Conservation (phyloP, 176 grass and related monocot species). For the Thinopyrum elongatum region DNA sequence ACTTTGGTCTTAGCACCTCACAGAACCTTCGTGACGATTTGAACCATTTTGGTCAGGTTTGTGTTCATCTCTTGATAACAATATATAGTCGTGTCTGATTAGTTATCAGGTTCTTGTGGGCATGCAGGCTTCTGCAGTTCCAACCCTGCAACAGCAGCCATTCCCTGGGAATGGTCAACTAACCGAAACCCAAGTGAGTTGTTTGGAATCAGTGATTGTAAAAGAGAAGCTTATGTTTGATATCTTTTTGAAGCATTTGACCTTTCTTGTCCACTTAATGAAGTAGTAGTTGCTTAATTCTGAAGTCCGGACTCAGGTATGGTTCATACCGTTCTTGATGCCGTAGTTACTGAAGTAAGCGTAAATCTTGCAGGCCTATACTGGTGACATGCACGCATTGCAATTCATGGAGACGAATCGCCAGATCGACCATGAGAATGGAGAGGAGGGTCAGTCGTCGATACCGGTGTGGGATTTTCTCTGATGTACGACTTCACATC, state of each 20-base stretch:
- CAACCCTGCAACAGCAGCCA: constrained; percentile 55
- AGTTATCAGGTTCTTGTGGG: constrained; percentile 18
- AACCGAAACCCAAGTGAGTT: constrained; percentile 53
- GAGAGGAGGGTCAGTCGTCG: constrained; percentile 65
- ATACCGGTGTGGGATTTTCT: constrained; percentile 97
- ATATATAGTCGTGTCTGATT: constrained; percentile 6
- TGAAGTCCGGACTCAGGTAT: background rate
- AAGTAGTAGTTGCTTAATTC: background rate
- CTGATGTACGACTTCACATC: constrained; percentile 9
- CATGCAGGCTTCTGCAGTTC: constrained; percentile 46
- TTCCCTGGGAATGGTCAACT: constrained; percentile 57
- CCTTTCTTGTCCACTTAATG: background rate
- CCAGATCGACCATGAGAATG: constrained; percentile 45
- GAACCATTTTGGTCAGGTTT: constrained; percentile 80
- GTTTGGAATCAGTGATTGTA: background rate
- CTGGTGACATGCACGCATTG: constrained; percentile 61
- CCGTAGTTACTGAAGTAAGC: background rate
- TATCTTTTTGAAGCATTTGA: background rate
- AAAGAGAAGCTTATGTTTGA: background rate
- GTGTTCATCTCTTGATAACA: constrained; percentile 13
- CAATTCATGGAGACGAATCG: constrained; percentile 62
- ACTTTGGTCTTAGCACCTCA: constrained; percentile 54
- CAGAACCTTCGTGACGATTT: constrained; percentile 56
- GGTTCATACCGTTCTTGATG: background rate
- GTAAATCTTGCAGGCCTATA: constrained; percentile 49